Conservation (phyloP, 306 rosid genomes). For the Cucumis cinereus region DNA sequence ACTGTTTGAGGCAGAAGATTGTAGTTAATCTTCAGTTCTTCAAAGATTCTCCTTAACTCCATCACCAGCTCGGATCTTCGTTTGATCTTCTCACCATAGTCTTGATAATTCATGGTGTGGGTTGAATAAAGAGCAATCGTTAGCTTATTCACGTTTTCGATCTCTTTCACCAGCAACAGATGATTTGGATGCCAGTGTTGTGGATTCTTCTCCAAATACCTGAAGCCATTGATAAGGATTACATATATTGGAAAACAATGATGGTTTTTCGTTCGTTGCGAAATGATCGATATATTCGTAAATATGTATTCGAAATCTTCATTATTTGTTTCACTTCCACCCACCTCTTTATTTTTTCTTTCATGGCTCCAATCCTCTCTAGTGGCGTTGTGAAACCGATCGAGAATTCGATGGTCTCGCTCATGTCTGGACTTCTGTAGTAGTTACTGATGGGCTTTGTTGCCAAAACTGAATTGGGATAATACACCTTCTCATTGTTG, state of each 20-base stretch:
- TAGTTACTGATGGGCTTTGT: constrained; percentile 77
- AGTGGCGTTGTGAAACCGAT: constrained; percentile 52
- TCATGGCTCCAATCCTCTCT: constrained; percentile 61
- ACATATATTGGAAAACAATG: background rate
- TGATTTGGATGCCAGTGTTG: constrained; percentile 67
- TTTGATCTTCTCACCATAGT: constrained; percentile 45
- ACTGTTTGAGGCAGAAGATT: constrained; percentile 59
- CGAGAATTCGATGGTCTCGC: constrained; percentile 43
- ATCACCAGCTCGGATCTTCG: constrained; percentile 54
- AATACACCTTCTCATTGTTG: constrained; percentile 68
- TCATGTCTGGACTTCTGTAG: constrained; percentile 83
- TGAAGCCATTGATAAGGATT: constrained; percentile 10
- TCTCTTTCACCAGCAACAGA: constrained; percentile 41
- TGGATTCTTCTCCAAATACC: constrained; percentile 56
- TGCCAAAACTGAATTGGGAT: constrained; percentile 74
- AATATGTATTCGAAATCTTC: background rate
- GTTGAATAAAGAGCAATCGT: constrained; percentile 42
- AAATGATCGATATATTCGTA: background rate
- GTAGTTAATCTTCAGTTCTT: constrained; percentile 64
- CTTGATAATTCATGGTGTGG: constrained; percentile 87
- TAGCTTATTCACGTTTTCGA: constrained; percentile 57
- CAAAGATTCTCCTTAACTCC: constrained; percentile 64
- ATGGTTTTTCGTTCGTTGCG: background rate
- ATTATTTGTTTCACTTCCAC: constrained; percentile 5
- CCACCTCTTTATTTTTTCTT: constrained; percentile 43